Percentiles rank a stretch among this genome's conserved stretches.
These are phyloP conservation scores for Colletotrichum coccodes DNA, from an alignment of 2,329 filamentous ascomycete genomes.

Conservation along the genomic window DNA sequence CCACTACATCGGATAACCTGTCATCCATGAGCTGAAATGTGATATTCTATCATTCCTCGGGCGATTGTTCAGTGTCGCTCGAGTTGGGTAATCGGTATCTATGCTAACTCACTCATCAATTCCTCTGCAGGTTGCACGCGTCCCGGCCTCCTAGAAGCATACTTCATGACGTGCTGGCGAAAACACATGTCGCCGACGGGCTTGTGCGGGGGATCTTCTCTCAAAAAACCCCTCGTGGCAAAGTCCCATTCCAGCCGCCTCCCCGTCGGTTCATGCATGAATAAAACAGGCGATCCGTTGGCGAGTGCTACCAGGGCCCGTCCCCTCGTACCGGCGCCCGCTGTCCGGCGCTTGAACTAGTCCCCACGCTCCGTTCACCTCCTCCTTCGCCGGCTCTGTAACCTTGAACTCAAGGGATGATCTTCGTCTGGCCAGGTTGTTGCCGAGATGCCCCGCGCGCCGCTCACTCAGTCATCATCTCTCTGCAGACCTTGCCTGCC, in stretches of 20 bases:
- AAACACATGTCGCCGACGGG: not conserved
- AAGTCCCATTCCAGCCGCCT: not conserved
- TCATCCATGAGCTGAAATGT: not conserved
- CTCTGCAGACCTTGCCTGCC: slow-evolving; percentile 55
- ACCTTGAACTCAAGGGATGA: not conserved
- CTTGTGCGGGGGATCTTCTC: not conserved
- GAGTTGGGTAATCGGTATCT: not conserved
- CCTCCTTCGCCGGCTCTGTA: not conserved
- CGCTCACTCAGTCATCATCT: slow-evolving; percentile 52
- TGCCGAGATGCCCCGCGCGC: not conserved
- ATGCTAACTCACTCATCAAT: not conserved
- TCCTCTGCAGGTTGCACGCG: not conserved
- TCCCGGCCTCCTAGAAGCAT: not conserved
- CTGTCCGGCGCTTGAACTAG: not conserved
- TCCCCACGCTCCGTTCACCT: not conserved
- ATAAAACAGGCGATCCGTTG: slow-evolving; percentile 1
- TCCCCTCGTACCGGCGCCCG: not conserved
- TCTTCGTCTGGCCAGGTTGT: not conserved
- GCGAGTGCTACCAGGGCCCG: slow-evolving; percentile 6
- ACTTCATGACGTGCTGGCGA: not conserved
- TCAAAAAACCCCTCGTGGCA: not conserved
- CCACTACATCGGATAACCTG: not conserved
- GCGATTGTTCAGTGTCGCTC: not conserved
- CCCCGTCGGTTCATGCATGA: not conserved
- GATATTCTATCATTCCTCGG: not conserved